Evolutionary conservation across 345 rosid species (phyloP).

Genomic region (Carallia pectinifolia): DNA sequence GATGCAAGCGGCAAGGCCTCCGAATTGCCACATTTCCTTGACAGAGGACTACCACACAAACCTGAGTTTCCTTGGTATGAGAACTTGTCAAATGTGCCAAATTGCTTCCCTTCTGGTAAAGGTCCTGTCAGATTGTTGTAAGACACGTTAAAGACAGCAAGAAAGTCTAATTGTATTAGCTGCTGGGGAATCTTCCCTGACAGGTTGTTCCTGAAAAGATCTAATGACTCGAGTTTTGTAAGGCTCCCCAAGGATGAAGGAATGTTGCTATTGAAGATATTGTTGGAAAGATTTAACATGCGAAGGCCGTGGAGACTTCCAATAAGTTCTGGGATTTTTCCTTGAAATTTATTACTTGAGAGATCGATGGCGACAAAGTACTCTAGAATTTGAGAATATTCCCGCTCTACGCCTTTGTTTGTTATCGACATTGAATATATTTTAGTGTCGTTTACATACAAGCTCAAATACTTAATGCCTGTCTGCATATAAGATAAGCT

Average conservation of each 20-base stretch:
- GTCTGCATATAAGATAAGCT: too few species aligned
- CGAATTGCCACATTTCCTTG: not conserved
- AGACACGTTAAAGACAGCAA: not conserved
- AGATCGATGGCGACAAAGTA: not conserved
- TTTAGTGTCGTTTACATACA: fast-evolving
- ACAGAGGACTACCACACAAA: not conserved
- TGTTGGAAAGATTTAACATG: not conserved
- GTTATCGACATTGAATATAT: not conserved
- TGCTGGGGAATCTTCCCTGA: not conserved
- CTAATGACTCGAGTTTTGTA: not conserved
- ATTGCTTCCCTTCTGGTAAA: conserved; percentile 7
- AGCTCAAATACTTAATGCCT: not conserved
- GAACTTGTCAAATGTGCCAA: not conserved
- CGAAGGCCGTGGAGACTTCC: not conserved
- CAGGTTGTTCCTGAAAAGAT: not conserved
- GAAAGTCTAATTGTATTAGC: not conserved
- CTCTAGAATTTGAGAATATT: not conserved
- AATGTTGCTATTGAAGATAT: not conserved
- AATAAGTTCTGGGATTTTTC: not conserved
- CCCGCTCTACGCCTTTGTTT: not conserved
- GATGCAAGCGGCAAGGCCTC: not conserved
- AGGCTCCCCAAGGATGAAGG: not conserved
- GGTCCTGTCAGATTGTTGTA: not conserved
- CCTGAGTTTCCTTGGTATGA: not conserved
- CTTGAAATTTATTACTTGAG: not conserved